phyloP scores from a whole-genome alignment of 148 eudicot species.

The Spergularia bocconei region DNA sequence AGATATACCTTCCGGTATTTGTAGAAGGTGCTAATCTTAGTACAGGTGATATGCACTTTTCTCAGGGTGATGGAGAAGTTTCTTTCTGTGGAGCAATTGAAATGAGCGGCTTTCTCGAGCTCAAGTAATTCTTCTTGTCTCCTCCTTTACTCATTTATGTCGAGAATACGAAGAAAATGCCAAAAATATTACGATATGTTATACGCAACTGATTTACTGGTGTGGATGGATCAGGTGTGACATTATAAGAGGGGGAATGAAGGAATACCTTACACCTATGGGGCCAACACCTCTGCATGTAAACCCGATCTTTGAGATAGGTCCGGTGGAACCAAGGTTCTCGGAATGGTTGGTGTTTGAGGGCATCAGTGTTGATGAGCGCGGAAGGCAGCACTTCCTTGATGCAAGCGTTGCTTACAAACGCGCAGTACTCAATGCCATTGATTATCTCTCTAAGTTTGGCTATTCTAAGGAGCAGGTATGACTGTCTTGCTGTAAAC shows the following conservation, averaged over 20 bases:
- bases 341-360: constrained; percentile 97
- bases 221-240: constrained; percentile 56
- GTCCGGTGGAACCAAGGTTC: constrained; percentile 91
- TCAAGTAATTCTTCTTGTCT: constrained; percentile 55
- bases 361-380: constrained; percentile 96
- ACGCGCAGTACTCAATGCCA: constrained; percentile 95
- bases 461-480: constrained; percentile 98
- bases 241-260: constrained; percentile 87
- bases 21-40: constrained; percentile 94
- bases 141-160: background rate
- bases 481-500: constrained; percentile 22
- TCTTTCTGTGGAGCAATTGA: constrained; percentile 96
- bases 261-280: constrained; percentile 96
- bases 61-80: constrained; percentile 96
- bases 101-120: constrained; percentile 97
- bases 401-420: constrained; percentile 92
- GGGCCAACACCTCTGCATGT: constrained; percentile 92
- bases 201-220: no score
- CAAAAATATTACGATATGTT: no score
- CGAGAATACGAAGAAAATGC: background rate
- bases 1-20: constrained; percentile 91
- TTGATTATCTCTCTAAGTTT: constrained; percentile 81
- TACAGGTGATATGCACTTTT: constrained; percentile 98
- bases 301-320: constrained; percentile 92
- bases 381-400: constrained; percentile 88